Conservation (phyloP, 1,139 yeast species). For the Cylindricascospora bacillispora region DNA sequence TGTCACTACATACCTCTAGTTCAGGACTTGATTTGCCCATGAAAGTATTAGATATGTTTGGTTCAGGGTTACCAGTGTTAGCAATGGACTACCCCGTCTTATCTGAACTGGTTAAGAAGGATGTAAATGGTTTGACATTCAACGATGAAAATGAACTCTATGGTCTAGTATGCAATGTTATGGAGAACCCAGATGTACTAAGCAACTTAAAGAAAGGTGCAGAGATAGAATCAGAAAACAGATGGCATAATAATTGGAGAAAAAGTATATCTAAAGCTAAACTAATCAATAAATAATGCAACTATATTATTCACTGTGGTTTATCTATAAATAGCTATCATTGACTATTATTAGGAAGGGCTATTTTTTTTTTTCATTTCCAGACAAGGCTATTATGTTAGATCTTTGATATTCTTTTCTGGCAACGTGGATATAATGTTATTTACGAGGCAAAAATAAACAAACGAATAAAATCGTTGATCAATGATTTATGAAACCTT, state of each 20-base stretch:
- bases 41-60: constrained; percentile 95
- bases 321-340: no score
- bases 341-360: no score
- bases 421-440: no score
- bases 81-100: constrained; percentile 67
- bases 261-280: no score
- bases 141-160: constrained; percentile 37
- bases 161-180: constrained; percentile 34
- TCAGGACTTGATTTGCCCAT: constrained; percentile 93
- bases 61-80: constrained; percentile 88
- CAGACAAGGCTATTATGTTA: no score
- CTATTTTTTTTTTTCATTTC: no score
- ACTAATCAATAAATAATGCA: no score
- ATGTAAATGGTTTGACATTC: constrained; percentile 35
- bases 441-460: no score
- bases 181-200: constrained; percentile 31
- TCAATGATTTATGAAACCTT: no score
- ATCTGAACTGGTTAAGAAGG: constrained; percentile 42
- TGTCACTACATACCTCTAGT: constrained; percentile 82
- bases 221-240: constrained; percentile 42
- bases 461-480: no score
- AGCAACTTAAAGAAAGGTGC: constrained; percentile 53
- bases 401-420: no score
- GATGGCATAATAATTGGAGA: constrained; percentile 77
- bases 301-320: no score